Evolutionary conservation across 345 rosid genomes (phyloP).

Genomic region (Eucalyptus marginata): DNA sequence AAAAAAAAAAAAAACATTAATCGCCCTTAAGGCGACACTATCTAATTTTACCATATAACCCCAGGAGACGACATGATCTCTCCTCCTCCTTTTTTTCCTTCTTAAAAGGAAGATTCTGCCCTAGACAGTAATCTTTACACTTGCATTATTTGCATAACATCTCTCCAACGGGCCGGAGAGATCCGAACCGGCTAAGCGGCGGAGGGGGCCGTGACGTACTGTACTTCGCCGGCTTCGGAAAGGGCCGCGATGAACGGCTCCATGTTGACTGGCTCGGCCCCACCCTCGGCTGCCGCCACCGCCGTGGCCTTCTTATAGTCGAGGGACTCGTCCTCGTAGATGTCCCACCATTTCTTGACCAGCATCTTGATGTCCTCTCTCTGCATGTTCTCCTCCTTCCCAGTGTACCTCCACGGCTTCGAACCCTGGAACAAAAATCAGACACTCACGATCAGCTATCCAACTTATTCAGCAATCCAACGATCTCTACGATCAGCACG

Average conservation of each 20-base stretch:
- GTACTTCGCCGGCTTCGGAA: constrained; percentile 34
- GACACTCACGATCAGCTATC: neutral
- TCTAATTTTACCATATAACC: neutral
- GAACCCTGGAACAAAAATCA: constrained; percentile 33
- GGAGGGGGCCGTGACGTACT: constrained; percentile 56
- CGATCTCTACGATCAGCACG: neutral
- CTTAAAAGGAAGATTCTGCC: neutral
- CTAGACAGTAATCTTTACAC: neutral
- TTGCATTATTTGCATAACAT: neutral
- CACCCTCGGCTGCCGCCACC: neutral
- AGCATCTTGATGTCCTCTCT: constrained; percentile 71
- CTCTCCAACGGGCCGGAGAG: neutral
- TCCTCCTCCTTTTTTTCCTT: neutral
- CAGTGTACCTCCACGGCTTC: constrained; percentile 96
- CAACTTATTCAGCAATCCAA: neutral
- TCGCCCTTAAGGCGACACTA: neutral
- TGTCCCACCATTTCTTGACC: constrained; percentile 73
- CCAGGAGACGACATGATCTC: neutral
- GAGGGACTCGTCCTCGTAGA: constrained; percentile 58
- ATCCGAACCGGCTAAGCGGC: constrained; percentile 36
- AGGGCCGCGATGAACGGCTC: constrained; percentile 45
- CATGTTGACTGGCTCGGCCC: constrained; percentile 9
- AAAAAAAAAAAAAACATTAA: no score
- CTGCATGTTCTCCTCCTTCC: constrained; percentile 67
- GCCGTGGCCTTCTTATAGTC: constrained; percentile 16